A percentile compares a stretch with the other conserved stretches of the same genome.
phyloP scores from a whole-genome alignment of 495 filamentous ascomycete species.

The Elasticomyces elasticus region DNA sequence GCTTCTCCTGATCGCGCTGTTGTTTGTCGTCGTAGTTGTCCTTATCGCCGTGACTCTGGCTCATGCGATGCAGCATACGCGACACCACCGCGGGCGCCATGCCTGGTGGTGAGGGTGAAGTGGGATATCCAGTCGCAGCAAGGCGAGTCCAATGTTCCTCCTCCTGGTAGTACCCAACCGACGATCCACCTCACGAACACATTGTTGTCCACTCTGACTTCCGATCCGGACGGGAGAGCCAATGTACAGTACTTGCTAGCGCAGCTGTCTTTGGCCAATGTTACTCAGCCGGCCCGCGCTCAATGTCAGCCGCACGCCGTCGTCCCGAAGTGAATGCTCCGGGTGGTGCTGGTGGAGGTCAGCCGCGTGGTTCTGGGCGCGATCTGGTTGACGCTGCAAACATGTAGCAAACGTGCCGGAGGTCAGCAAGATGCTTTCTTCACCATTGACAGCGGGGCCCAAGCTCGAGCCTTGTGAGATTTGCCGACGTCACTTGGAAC shows the following conservation, averaged over 20 bases:
- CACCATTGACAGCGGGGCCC: too few species aligned
- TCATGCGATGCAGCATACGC: conserved; percentile 19
- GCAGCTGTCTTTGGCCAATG: background rate
- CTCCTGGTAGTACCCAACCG: background rate
- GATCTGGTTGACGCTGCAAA: too few species aligned
- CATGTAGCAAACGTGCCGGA: too few species aligned
- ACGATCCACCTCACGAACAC: background rate
- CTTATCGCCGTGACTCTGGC: conserved; percentile 12
- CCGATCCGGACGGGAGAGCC: background rate
- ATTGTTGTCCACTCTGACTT: background rate
- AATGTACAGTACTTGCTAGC: background rate
- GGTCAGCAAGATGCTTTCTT: too few species aligned
- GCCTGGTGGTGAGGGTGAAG: background rate
- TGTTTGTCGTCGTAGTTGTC: conserved; percentile 15
- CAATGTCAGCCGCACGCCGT: background rate
- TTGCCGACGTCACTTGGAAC: too few species aligned
- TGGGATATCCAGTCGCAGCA: background rate
- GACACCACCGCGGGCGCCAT: conserved; percentile 21
- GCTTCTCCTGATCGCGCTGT: conserved; percentile 40
- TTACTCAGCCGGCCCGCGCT: background rate
- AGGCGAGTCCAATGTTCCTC: background rate
- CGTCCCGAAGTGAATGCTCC: background rate
- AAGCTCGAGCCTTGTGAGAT: too few species aligned
- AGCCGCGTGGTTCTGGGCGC: background rate
- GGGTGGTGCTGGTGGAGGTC: background rate